These are phyloP conservation scores for Coelastrella sp. DNA, from an alignment of 139 green algal species.

Conservation along the genomic window DNA sequence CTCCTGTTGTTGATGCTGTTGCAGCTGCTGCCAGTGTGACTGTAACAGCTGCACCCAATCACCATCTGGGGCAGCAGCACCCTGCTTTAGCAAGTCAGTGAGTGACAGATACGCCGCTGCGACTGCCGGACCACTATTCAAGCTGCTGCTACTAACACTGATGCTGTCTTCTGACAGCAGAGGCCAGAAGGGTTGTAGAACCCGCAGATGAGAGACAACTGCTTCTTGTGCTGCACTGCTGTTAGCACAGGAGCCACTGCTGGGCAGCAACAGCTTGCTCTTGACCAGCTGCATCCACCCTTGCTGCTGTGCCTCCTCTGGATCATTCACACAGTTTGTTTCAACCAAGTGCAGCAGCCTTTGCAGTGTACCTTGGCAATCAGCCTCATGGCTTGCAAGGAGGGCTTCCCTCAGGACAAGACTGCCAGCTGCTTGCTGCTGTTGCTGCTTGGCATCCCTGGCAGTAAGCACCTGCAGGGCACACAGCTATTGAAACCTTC, in stretches of 20 bases:
- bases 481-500: no score
- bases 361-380: not conserved
- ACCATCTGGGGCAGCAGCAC: not conserved
- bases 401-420: slow-evolving; percentile 15
- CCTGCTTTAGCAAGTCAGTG: not conserved
- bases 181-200: not conserved
- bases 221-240: not conserved
- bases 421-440: not conserved
- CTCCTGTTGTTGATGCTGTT: not conserved
- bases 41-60: not conserved
- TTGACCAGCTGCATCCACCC: slow-evolving; percentile 24
- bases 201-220: not conserved
- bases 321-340: not conserved
- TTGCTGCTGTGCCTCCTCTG: not conserved
- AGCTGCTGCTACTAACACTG: not conserved
- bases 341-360: slow-evolving; percentile 28
- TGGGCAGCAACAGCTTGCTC: not conserved
- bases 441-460: no score
- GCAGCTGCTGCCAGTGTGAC: not conserved
- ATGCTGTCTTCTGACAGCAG: not conserved
- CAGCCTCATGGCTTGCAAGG: not conserved
- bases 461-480: no score
- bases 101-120: slow-evolving; percentile 36
- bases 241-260: not conserved
- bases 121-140: not conserved